A percentile compares a stretch with the other conserved stretches of the same genome.
phyloP scores from a whole-genome alignment of 441 rosid species.

The Pelargonium myrrhifolium region DNA sequence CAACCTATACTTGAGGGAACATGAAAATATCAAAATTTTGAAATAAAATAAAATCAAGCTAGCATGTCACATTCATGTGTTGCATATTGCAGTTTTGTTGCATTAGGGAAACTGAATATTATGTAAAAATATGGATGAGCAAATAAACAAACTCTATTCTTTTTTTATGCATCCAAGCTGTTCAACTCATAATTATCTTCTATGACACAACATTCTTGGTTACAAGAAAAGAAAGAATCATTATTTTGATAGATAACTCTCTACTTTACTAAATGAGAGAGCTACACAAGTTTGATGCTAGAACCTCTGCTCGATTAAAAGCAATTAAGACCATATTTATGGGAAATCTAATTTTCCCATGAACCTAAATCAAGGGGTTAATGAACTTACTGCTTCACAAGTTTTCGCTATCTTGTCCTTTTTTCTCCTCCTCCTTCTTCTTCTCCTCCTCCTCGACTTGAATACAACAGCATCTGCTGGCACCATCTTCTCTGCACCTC shows the following conservation, averaged over 20 bases:
- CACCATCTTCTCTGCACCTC: background rate
- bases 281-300: too few species aligned
- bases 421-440: background rate
- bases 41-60: too few species aligned
- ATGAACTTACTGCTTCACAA: background rate
- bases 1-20: background rate
- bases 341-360: background rate
- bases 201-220: too few species aligned
- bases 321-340: background rate
- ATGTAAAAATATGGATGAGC: background rate
- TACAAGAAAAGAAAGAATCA: too few species aligned
- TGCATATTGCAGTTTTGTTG: slow-evolving; percentile 3
- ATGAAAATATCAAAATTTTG: too few species aligned
- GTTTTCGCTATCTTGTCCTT: background rate
- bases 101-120: background rate
- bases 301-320: background rate
- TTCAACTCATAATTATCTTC: background rate
- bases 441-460: background rate
- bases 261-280: too few species aligned
- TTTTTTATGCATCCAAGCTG: background rate
- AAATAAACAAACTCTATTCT: background rate
- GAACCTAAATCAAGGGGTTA: background rate
- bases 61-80: background rate
- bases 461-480: background rate
- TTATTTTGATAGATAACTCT: too few species aligned